Conservation (phyloP, 2,329 filamentous ascomycete genomes). For the Torrubiellomyces zombiae region DNA sequence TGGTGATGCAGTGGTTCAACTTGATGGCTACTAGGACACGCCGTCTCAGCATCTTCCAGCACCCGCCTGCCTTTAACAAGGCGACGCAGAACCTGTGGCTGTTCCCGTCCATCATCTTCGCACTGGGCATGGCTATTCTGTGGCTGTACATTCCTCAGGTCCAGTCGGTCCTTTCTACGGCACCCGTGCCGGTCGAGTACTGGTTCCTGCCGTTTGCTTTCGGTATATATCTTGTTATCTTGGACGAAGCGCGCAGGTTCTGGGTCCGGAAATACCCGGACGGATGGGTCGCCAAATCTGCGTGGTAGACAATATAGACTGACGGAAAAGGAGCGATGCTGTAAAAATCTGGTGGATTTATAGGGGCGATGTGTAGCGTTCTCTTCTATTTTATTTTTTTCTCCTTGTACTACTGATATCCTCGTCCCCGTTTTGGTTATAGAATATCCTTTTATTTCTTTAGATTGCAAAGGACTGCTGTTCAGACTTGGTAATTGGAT, state of each 20-base stretch:
- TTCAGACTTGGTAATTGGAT: no score
- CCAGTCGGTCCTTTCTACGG: slow-evolving; percentile 43
- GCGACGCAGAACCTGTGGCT: slow-evolving; percentile 50
- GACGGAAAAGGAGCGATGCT: no score
- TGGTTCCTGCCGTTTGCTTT: slow-evolving; percentile 66
- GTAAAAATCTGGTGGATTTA: no score
- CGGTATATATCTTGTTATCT: slow-evolving; percentile 36
- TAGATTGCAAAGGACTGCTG: no score
- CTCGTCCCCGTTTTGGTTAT: no score
- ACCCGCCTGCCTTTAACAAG: slow-evolving; percentile 50
- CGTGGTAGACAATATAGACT: slow-evolving; percentile 27
- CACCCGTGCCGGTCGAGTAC: slow-evolving; percentile 49
- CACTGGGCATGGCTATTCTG: slow-evolving; percentile 52
- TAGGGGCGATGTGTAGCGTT: no score
- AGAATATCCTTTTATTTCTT: no score
- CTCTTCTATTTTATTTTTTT: no score
- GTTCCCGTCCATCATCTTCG: slow-evolving; percentile 54
- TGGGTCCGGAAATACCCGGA: slow-evolving; percentile 41
- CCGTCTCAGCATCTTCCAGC: slow-evolving; percentile 51
- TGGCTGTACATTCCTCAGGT: slow-evolving; percentile 52
- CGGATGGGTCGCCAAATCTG: slow-evolving; percentile 39
- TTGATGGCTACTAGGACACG: slow-evolving; percentile 52
- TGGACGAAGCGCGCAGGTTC: slow-evolving; percentile 53
- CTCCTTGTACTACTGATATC: no score
- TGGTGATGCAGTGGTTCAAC: slow-evolving; percentile 72